Percentiles rank a stretch among this genome's conserved stretches.
Evolutionary conservation across 306 rosid genomes (phyloP).

Genomic region (Fragaria ananassa): DNA sequence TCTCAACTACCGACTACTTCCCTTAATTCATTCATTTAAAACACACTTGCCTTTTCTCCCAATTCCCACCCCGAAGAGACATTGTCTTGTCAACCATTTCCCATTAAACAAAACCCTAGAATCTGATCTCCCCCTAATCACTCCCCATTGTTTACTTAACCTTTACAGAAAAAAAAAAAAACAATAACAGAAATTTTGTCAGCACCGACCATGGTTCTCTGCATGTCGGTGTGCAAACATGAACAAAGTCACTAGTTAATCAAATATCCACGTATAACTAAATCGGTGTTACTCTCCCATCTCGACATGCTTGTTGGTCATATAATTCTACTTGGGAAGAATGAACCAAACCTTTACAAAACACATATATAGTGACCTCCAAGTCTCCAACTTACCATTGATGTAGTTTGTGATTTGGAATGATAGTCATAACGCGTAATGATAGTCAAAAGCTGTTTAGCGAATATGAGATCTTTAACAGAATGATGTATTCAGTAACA

Average conservation of each 20-base stretch:
- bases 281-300: neutral
- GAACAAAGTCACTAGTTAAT: neutral
- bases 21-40: slow-evolving; percentile 15
- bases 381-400: neutral
- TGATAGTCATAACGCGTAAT: neutral
- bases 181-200: neutral
- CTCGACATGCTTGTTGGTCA: neutral
- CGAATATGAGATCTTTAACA: neutral
- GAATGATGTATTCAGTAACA: neutral
- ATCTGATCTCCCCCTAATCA: slow-evolving; percentile 1
- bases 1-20: slow-evolving; percentile 43
- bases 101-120: slow-evolving; percentile 18
- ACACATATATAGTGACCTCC: neutral
- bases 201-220: neutral
- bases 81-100: slow-evolving; percentile 15
- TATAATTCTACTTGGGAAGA: too few species aligned
- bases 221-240: neutral
- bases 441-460: neutral
- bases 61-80: slow-evolving; percentile 11
- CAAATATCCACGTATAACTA: neutral
- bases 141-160: neutral
- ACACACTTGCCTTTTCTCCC: slow-evolving; percentile 31
- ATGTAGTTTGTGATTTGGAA: neutral
- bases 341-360: neutral
- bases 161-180: neutral